Percentiles rank a stretch among this genome's conserved stretches.
Evolutionary conservation across 345 rosid genomes (phyloP).

Genomic region (Lumnitzera racemosa): DNA sequence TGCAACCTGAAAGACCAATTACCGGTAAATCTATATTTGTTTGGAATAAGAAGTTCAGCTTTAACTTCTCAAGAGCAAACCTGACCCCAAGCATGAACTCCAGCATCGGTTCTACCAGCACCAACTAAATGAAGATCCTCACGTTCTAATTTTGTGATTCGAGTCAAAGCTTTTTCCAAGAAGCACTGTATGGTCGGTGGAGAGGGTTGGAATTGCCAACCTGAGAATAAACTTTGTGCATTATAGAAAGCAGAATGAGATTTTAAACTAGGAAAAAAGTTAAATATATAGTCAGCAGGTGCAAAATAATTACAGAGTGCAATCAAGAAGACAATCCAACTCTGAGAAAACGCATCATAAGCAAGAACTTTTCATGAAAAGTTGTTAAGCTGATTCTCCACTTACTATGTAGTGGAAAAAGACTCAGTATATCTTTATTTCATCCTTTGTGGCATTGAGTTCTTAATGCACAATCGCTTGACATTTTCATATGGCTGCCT

Average conservation of each 20-base stretch:
- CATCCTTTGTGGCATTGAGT: too few species aligned
- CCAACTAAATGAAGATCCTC: constrained; percentile 67
- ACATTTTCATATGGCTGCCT: too few species aligned
- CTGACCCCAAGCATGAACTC: constrained; percentile 99
- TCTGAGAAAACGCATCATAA: too few species aligned
- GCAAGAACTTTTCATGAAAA: too few species aligned
- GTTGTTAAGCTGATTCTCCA: too few species aligned
- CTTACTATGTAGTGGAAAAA: too few species aligned
- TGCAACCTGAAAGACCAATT: constrained; percentile 55
- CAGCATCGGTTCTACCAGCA: constrained; percentile 86
- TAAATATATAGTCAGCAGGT: not conserved
- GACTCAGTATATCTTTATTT: too few species aligned
- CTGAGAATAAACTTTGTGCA: constrained; percentile 24
- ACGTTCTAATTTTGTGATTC: constrained; percentile 57
- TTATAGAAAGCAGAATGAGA: not conserved
- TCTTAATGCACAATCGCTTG: too few species aligned
- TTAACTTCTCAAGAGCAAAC: constrained; percentile 25
- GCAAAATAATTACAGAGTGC: not conserved
- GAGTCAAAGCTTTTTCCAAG: constrained; percentile 61
- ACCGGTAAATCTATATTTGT: constrained; percentile 14
- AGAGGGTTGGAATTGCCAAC: constrained; percentile 87
- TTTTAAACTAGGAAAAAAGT: not conserved
- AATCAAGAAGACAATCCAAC: too few species aligned
- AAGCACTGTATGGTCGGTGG: constrained; percentile 83
- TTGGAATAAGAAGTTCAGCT: not conserved